Evolutionary conservation across 2,329 filamentous ascomycete genomes (phyloP).

Genomic region (Didymella glomerata): DNA sequence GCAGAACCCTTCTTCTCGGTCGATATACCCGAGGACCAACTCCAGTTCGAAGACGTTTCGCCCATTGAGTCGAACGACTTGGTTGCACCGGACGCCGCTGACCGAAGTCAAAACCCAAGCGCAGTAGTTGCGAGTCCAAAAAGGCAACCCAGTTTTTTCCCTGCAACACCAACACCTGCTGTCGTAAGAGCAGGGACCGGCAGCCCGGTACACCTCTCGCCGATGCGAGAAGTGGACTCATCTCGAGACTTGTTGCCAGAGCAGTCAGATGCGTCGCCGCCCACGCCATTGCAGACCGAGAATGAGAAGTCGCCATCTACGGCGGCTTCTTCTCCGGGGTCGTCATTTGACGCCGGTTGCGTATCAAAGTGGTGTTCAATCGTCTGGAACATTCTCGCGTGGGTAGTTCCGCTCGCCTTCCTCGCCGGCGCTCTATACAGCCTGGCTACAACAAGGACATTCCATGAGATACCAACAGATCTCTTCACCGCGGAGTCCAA

Average conservation of each 20-base stretch:
- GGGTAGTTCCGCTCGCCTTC: not conserved
- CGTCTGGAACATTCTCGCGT: not conserved
- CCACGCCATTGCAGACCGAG: not conserved
- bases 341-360: not conserved
- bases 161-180: not conserved
- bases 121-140: no score
- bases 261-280: not conserved
- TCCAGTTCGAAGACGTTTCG: not conserved
- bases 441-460: not conserved
- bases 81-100: no score
- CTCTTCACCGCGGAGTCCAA: not conserved
- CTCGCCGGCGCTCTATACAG: not conserved
- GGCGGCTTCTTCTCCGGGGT: no score
- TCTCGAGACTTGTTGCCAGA: not conserved
- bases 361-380: not conserved
- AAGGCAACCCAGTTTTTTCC: not conserved
- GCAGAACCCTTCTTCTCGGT: not conserved
- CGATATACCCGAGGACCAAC: not conserved
- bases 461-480: not conserved
- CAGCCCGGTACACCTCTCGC: not conserved
- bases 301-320: not conserved
- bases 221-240: not conserved
- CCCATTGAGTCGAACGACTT: not conserved
- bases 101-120: not conserved
- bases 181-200: not conserved